Conservation (phyloP, 805 yeast genomes). For the Yarrowia yakushimensis region DNA sequence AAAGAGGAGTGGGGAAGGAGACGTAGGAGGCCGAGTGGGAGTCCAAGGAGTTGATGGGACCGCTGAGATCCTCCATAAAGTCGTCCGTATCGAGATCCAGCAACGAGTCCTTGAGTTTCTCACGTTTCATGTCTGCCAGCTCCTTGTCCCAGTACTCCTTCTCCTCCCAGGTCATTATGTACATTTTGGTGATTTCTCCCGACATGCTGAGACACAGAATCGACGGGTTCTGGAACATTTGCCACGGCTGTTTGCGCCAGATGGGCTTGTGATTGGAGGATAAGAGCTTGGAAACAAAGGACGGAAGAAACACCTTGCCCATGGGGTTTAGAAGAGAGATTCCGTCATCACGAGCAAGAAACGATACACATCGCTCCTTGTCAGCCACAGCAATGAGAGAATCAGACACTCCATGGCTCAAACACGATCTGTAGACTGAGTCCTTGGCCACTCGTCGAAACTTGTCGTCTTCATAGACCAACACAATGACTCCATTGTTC, state of each 20-base stretch:
- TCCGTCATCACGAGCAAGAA: not conserved
- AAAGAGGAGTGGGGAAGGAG: not conserved
- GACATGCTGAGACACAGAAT: conserved; percentile 11
- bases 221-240: not conserved
- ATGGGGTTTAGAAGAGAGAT: not conserved
- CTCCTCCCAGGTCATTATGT: conserved; percentile 7
- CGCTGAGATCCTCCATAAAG: not conserved
- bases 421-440: conserved; percentile 8
- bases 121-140: not conserved
- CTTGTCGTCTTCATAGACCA: not conserved
- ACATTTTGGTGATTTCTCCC: conserved; percentile 2
- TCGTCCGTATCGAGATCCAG: not conserved
- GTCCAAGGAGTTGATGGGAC: not conserved
- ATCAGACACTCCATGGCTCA: not conserved
- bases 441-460: not conserved
- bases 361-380: conserved; percentile 21
- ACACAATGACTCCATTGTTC: not conserved
- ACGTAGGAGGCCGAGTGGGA: not conserved
- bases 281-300: not conserved
- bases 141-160: not conserved
- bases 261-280: not conserved
- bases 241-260: conserved; percentile 9
- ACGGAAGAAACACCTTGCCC: conserved; percentile 9
- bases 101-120: not conserved
- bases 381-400: not conserved